phyloP scores from a whole-genome alignment of 148 eudicot species.

The Rhododendron simsii region DNA sequence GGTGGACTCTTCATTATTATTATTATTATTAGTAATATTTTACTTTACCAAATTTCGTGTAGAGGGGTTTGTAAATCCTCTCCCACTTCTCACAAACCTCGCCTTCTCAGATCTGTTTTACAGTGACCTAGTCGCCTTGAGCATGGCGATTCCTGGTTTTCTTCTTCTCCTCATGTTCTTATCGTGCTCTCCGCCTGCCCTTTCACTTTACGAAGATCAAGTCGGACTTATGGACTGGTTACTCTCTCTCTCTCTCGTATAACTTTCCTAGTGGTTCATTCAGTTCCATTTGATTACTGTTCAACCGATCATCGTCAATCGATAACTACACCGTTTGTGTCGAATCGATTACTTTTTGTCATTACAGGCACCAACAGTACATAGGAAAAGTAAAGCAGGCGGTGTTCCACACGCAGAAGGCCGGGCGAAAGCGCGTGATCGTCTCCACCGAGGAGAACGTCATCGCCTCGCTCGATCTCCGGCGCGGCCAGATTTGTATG shows the following conservation, averaged over 20 bases:
- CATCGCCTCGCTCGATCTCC: constrained; percentile 92
- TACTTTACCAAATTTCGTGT: background rate
- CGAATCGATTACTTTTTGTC: background rate
- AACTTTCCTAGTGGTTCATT: background rate
- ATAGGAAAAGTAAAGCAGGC: constrained; percentile 93
- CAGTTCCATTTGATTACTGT: background rate
- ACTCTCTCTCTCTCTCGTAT: background rate
- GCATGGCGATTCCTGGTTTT: constrained; percentile 74
- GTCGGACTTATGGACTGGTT: constrained; percentile 89
- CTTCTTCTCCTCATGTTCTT: constrained; percentile 32
- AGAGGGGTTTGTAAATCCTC: background rate
- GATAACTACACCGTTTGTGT: background rate
- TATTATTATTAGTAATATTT: no score
- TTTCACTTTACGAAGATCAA: constrained; percentile 80
- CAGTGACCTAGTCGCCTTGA: constrained; percentile 31
- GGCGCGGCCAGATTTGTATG: constrained; percentile 92
- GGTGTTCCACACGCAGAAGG: constrained; percentile 90
- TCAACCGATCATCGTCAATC: background rate
- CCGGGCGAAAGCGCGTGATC: constrained; percentile 90
- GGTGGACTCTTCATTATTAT: no score
- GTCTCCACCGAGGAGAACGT: constrained; percentile 90
- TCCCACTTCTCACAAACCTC: background rate
- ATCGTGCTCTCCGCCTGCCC: constrained; percentile 29
- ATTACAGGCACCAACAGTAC: constrained; percentile 86
- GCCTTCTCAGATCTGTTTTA: constrained; percentile 13